Conservation (phyloP, 106 monocot species). For the Dioscorea dumetorum region DNA sequence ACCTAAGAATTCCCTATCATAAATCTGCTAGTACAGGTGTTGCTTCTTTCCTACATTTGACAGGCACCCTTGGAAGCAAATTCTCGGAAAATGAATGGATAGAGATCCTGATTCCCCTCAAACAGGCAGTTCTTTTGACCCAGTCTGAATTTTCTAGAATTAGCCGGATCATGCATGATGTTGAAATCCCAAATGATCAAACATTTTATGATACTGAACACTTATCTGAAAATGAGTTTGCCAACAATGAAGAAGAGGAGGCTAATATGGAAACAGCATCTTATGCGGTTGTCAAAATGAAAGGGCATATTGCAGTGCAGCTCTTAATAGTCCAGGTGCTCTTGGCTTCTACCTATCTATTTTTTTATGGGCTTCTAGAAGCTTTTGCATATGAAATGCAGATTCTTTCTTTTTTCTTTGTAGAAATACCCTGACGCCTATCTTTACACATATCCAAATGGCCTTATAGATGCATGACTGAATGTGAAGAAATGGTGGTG, state of each 20-base stretch:
- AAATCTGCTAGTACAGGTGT: conserved; percentile 56
- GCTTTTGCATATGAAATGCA: no score
- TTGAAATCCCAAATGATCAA: conserved; percentile 65
- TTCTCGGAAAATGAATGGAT: conserved; percentile 73
- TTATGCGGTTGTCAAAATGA: conserved; percentile 71
- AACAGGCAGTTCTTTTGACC: conserved; percentile 32
- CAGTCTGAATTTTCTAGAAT: conserved; percentile 48
- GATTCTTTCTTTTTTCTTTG: no score
- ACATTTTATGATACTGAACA: conserved; percentile 56
- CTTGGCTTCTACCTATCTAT: neutral
- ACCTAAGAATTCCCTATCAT: conserved; percentile 62
- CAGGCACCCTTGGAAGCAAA: conserved; percentile 30
- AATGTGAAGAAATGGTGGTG: no score
- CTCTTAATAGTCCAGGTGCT: conserved; percentile 70
- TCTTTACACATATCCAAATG: no score
- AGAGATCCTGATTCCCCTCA: conserved; percentile 46
- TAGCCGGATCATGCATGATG: conserved; percentile 40
- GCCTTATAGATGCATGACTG: no score
- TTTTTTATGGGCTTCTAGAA: no score
- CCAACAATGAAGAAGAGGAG: conserved; percentile 61
- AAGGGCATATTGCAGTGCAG: conserved; percentile 73
- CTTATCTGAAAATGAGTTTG: conserved; percentile 63
- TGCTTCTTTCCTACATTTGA: conserved; percentile 46
- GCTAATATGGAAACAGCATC: conserved; percentile 80
- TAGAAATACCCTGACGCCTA: no score